Conservation (phyloP, 805 yeast species). For the Zygoascus bituminiphila region DNA sequence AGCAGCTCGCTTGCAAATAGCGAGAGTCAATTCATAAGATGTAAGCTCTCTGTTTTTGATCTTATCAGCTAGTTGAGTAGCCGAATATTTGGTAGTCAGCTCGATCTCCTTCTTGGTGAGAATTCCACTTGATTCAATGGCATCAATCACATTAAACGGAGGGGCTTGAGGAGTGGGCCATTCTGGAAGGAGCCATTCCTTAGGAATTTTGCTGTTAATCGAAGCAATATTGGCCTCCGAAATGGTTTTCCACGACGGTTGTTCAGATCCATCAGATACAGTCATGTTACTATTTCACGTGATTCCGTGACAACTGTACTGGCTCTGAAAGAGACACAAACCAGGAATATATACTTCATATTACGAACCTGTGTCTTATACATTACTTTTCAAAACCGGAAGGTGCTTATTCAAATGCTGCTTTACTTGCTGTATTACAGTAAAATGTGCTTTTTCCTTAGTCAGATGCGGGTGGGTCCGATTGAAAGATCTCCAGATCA, state of each 20-base stretch:
- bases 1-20: slow-evolving; percentile 48
- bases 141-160: not conserved
- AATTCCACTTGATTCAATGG: not conserved
- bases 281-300: not conserved
- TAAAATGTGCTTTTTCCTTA: no score
- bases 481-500: not conserved
- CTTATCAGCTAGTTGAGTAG: slow-evolving; percentile 39
- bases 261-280: not conserved
- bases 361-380: not conserved
- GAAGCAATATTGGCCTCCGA: not conserved
- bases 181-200: not conserved
- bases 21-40: slow-evolving; percentile 41
- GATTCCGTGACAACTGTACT: no score
- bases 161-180: not conserved
- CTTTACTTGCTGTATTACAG: not conserved
- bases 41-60: slow-evolving; percentile 37
- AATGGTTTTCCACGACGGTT: not conserved
- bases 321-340: no score
- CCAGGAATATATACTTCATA: not conserved
- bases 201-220: not conserved
- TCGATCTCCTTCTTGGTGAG: slow-evolving; percentile 3
- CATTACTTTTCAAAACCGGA: not conserved
- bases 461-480: not conserved
- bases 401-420: not conserved
- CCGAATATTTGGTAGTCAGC: not conserved